Evolutionary conservation across 2,329 filamentous ascomycete genomes (phyloP).

Genomic region (Colletotrichum echinochloae): DNA sequence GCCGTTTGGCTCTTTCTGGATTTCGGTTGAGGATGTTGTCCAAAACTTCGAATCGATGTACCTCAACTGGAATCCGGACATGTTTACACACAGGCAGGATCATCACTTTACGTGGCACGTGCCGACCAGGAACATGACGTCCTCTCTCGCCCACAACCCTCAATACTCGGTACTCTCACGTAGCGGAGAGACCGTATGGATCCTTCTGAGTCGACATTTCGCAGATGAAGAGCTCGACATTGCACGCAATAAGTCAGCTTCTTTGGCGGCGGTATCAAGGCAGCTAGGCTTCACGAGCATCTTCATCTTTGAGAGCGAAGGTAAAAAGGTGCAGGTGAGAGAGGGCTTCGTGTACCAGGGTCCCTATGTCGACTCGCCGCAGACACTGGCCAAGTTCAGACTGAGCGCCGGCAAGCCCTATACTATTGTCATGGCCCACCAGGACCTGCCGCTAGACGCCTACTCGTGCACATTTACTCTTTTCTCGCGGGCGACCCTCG

Average conservation of each 20-base stretch:
- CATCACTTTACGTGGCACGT: constrained; percentile 89
- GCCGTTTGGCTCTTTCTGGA: constrained; percentile 87
- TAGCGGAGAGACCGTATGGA: constrained; percentile 76
- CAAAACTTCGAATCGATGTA: constrained; percentile 97
- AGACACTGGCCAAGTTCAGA: constrained; percentile 82
- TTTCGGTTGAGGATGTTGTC: constrained; percentile 85
- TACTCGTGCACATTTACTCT: constrained; percentile 91
- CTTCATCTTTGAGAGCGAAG: constrained; percentile 79
- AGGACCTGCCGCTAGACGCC: constrained; percentile 76
- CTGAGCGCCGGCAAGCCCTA: constrained; percentile 56
- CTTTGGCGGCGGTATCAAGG: constrained; percentile 59
- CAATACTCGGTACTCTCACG: constrained; percentile 77
- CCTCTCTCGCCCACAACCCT: constrained; percentile 73
- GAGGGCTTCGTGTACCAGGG: constrained; percentile 79
- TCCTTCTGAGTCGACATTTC: constrained; percentile 89
- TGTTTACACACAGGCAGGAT: constrained; percentile 87
- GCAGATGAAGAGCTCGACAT: constrained; percentile 73
- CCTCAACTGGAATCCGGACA: constrained; percentile 92
- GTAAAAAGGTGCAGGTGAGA: constrained; percentile 78
- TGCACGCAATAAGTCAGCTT: constrained; percentile 57
- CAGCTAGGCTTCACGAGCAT: constrained; percentile 88
- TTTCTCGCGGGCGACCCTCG: constrained; percentile 75
- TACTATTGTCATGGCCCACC: constrained; percentile 79
- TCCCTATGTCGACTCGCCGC: constrained; percentile 93
- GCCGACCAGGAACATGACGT: constrained; percentile 61